Conservation (phyloP, 768 basidiomycete genomes). For the Boletus sp. region DNA sequence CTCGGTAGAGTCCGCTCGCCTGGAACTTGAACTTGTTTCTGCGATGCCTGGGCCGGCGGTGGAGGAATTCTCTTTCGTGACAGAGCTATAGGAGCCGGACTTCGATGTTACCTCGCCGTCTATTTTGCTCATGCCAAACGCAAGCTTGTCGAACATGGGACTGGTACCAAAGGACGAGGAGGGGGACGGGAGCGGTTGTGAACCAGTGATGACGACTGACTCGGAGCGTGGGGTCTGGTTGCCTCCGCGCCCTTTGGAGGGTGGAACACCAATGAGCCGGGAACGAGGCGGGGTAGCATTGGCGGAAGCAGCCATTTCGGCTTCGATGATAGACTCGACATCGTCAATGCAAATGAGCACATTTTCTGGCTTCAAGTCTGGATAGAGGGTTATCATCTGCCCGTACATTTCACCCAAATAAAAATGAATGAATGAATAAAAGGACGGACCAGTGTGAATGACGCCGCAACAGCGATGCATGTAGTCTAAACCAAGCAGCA, state of each 20-base stretch:
- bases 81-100: constrained; percentile 30
- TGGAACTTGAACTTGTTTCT: constrained; percentile 15
- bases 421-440: background rate
- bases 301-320: constrained; percentile 59
- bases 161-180: constrained; percentile 67
- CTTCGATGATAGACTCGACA: constrained; percentile 87
- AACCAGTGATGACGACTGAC: constrained; percentile 81
- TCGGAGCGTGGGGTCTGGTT: constrained; percentile 93
- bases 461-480: constrained; percentile 97
- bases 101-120: constrained; percentile 44
- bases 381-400: constrained; percentile 8
- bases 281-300: constrained; percentile 38
- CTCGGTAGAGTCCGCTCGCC: constrained; percentile 38
- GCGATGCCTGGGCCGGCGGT: constrained; percentile 1
- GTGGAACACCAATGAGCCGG: constrained; percentile 89
- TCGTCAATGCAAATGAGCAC: constrained; percentile 96
- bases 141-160: constrained; percentile 81
- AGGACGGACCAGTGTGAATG: constrained; percentile 78
- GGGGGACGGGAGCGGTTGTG: constrained; percentile 88
- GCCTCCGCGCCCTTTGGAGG: constrained; percentile 88
- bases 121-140: constrained; percentile 92
- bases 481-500: constrained; percentile 93
- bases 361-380: constrained; percentile 96
- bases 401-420: background rate
- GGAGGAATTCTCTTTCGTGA: constrained; percentile 20